Evolutionary conservation across 768 basidiomycete species (phyloP), one percentile per base, ranked within the genome.

Genomic region (Lactarius hatsudake): DNA sequence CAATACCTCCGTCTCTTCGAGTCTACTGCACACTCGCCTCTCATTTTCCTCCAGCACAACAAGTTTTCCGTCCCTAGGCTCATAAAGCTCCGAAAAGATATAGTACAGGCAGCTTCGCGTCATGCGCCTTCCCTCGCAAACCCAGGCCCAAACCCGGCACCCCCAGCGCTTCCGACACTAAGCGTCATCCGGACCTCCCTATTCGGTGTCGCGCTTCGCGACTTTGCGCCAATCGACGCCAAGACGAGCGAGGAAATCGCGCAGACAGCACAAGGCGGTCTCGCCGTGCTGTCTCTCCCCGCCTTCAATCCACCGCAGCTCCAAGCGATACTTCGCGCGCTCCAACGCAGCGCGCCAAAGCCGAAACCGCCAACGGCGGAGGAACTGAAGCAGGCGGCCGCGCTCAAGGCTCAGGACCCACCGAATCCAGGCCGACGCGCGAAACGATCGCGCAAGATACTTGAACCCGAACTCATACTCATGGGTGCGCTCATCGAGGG

Each of bases 401-500:
- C 80, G 45, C 72, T 72, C 32, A 82, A 80, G 51, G 86, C 84
- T 73, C 88, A 87, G 6, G 86, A 87, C 71, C 85, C 87, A 28
- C 83, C 81, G 61, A 84, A 86, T 54, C 91, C 91, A 6, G 91
- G 91, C 36, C 80, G 89, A 72, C 82, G 88, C 72, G 80, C 84
- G 72, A 90, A 87, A 77, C 83, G 81, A 58, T 76, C 84, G 70
- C 81, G 82, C 64, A 83, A 84, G 68, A 75, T 79, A 40, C 75
- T 86, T 71, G 76, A 80, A 34, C 91, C 92, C 6, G 87, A 90
- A 72, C 75, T 96, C 64, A 83, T 79, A 72, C 78, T 96, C 30
- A 81, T 94, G 65, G 93, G 90, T 30, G 93, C 90, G 40, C 75
- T 97, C 61, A 82, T 96, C 68, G 94, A 96, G 73, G 87, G 87